Conservation (phyloP, 495 filamentous ascomycete genomes). For the Neurospora cerealis region DNA sequence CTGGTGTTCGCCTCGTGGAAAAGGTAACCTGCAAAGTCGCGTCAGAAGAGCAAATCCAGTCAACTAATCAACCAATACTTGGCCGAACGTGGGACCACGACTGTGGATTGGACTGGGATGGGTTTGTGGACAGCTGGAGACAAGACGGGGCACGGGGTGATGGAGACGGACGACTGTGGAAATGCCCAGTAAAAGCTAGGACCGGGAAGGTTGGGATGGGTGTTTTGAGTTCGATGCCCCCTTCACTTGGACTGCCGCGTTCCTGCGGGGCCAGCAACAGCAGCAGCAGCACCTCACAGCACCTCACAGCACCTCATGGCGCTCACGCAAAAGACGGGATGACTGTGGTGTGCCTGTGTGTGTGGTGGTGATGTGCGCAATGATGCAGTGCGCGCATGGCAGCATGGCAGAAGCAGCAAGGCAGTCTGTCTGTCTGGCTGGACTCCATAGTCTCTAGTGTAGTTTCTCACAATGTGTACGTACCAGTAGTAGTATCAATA, state of each 20-base stretch:
- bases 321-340: background rate
- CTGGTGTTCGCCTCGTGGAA: slow-evolving; percentile 13
- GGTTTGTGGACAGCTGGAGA: background rate
- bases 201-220: background rate
- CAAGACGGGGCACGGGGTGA: background rate
- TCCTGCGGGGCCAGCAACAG: background rate
- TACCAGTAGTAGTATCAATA: background rate
- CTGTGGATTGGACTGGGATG: background rate
- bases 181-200: background rate
- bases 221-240: background rate
- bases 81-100: background rate
- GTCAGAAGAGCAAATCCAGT: slow-evolving; percentile 18
- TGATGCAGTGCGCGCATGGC: background rate
- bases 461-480: background rate
- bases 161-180: background rate
- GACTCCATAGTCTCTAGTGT: background rate
- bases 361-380: background rate
- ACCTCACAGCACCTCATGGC: background rate
- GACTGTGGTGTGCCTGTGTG: background rate
- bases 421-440: background rate
- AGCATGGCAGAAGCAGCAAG: background rate
- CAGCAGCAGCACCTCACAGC: background rate
- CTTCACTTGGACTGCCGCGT: background rate
- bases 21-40: slow-evolving; percentile 25
- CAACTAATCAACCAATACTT: background rate